A percentile compares a stretch with the other conserved stretches of the same genome.
These are phyloP conservation scores for Lachancea sp. DNA, from an alignment of 805 yeast species.

Conservation along the genomic window DNA sequence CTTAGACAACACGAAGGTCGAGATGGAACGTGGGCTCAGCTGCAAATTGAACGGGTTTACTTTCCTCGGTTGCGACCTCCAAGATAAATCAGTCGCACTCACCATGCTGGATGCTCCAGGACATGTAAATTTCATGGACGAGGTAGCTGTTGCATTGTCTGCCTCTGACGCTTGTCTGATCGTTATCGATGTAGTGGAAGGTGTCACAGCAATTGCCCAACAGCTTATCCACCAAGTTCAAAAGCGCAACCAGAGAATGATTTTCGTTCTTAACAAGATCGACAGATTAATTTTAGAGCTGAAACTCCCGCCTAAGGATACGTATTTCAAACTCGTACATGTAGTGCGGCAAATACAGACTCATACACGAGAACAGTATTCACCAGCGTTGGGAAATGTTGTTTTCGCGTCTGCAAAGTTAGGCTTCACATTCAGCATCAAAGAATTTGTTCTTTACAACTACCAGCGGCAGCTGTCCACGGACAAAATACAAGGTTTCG, in stretches of 20 bases:
- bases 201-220: slow-evolving; percentile 56
- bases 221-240: slow-evolving; percentile 48
- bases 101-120: slow-evolving; percentile 89
- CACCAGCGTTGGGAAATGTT: slow-evolving; percentile 64
- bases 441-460: slow-evolving; percentile 55
- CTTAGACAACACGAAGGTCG: slow-evolving; percentile 66
- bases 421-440: slow-evolving; percentile 58
- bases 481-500: slow-evolving; percentile 38
- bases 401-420: slow-evolving; percentile 65
- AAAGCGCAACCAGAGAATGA: slow-evolving; percentile 44
- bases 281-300: slow-evolving; percentile 83
- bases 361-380: slow-evolving; percentile 39
- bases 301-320: slow-evolving; percentile 64
- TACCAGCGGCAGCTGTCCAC: slow-evolving; percentile 33
- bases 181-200: slow-evolving; percentile 83
- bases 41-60: slow-evolving; percentile 59
- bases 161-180: slow-evolving; percentile 61
- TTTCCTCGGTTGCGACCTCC: slow-evolving; percentile 47
- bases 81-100: slow-evolving; percentile 48
- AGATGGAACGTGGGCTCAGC: slow-evolving; percentile 63
- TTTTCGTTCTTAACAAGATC: slow-evolving; percentile 67
- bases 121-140: slow-evolving; percentile 78
- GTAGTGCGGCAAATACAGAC: slow-evolving; percentile 60
- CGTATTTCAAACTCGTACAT: slow-evolving; percentile 59
- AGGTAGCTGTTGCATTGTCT: slow-evolving; percentile 49